Conservation (phyloP, 345 rosid genomes). For the Corymbia maculata region DNA sequence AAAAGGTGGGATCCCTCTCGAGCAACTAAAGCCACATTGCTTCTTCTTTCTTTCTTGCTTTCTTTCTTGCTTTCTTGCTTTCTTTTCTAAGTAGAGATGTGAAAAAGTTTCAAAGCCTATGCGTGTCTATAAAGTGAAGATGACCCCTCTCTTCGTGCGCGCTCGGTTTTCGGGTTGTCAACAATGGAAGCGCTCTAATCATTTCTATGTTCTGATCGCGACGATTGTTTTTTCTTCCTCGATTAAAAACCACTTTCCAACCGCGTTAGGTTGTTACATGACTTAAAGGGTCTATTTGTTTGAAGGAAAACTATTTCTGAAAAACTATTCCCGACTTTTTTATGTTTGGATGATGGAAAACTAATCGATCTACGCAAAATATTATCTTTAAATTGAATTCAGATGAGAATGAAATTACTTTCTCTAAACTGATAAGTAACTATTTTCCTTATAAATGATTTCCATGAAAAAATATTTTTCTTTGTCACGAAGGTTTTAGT, state of each 20-base stretch:
- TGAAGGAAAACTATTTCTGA: background rate
- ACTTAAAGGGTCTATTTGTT: background rate
- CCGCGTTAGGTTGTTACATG: background rate
- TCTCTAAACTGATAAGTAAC: background rate
- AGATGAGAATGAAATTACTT: background rate
- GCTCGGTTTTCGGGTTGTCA: background rate
- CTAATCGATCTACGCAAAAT: background rate
- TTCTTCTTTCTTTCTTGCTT: background rate
- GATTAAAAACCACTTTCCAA: background rate
- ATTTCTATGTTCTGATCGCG: background rate
- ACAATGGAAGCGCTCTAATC: background rate
- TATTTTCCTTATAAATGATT: background rate
- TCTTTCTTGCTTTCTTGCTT: background rate
- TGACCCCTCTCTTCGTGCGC: background rate
- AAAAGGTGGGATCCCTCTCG: background rate
- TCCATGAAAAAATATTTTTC: background rate
- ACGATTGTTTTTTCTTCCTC: background rate
- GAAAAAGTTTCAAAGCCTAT: background rate
- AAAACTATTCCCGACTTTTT: background rate
- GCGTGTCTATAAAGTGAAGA: background rate
- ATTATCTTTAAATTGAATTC: too few relatives aligned
- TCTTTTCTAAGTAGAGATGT: background rate
- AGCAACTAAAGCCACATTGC: background rate
- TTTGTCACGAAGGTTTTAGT: background rate
- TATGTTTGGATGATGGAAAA: background rate